Conservation (phyloP, 164 flowering plant genomes). For the Magnolia sinica region DNA sequence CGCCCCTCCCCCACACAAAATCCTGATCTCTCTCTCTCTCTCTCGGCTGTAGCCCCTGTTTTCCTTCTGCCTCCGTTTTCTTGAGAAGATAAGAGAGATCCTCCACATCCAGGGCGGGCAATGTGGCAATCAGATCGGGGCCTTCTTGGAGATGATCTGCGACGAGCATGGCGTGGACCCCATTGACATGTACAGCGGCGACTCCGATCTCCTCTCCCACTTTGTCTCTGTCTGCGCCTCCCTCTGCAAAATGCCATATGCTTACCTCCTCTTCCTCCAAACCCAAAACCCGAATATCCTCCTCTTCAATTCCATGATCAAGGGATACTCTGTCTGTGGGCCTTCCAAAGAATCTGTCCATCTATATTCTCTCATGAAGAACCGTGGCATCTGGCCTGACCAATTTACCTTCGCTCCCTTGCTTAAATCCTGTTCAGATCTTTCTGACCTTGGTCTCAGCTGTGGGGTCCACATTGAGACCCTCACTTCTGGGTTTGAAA, state of each 20-base stretch:
- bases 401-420: slow-evolving; percentile 73
- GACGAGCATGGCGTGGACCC: too few species aligned
- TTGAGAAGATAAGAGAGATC: too few species aligned
- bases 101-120: too few species aligned
- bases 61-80: too few species aligned
- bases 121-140: too few species aligned
- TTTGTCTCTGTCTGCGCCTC: slow-evolving; percentile 62
- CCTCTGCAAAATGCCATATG: slow-evolving; percentile 43
- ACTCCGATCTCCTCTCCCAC: slow-evolving; percentile 49
- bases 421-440: slow-evolving; percentile 56
- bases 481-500: slow-evolving; percentile 45
- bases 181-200: too few species aligned
- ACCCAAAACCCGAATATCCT: slow-evolving; percentile 51
- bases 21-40: too few species aligned
- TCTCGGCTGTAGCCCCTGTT: too few species aligned
- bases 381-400: slow-evolving; percentile 59
- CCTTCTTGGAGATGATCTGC: too few species aligned
- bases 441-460: slow-evolving; percentile 38
- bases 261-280: slow-evolving; percentile 49
- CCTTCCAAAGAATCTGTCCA: slow-evolving; percentile 45
- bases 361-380: slow-evolving; percentile 46
- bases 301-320: slow-evolving; percentile 82
- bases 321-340: slow-evolving; percentile 52
- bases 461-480: slow-evolving; percentile 44
- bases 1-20: too few species aligned